A percentile compares a stretch with the other conserved stretches of the same genome.
phyloP scores from a whole-genome alignment of 257 asterid genomes.

The Cruciata laevipes region DNA sequence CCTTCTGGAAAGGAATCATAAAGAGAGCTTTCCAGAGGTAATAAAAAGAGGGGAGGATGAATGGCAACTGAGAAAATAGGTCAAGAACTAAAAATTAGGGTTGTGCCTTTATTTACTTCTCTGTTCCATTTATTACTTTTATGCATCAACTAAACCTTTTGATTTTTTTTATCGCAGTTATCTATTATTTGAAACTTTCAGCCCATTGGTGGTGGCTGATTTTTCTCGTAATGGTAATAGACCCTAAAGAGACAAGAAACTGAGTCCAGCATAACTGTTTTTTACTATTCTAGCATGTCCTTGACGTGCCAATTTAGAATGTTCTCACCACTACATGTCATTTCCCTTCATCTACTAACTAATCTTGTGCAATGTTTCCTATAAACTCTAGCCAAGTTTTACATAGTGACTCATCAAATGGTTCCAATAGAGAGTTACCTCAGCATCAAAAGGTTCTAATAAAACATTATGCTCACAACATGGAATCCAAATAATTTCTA shows the following conservation, averaged over 20 bases:
- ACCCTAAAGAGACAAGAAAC: no score
- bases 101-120: background rate
- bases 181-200: no score
- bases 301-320: background rate
- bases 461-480: background rate
- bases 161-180: background rate
- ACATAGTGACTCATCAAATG: background rate
- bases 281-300: no score
- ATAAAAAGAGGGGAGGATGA: no score
- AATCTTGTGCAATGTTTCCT: background rate
- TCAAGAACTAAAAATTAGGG: background rate
- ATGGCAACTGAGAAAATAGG: no score
- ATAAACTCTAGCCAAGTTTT: background rate
- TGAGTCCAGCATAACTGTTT: no score
- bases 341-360: no score
- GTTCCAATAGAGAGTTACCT: background rate
- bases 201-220: background rate
- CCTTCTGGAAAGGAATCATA: background rate
- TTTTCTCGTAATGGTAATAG: background rate
- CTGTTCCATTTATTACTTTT: background rate
- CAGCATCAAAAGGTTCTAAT: background rate
- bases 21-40: no score
- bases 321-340: background rate
- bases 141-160: background rate
- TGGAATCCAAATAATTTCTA: background rate